A percentile compares a stretch with the other conserved stretches of the same genome.
Conservation (phyloP, 805 yeast genomes). For the Jamesozyma jinghongensis region DNA sequence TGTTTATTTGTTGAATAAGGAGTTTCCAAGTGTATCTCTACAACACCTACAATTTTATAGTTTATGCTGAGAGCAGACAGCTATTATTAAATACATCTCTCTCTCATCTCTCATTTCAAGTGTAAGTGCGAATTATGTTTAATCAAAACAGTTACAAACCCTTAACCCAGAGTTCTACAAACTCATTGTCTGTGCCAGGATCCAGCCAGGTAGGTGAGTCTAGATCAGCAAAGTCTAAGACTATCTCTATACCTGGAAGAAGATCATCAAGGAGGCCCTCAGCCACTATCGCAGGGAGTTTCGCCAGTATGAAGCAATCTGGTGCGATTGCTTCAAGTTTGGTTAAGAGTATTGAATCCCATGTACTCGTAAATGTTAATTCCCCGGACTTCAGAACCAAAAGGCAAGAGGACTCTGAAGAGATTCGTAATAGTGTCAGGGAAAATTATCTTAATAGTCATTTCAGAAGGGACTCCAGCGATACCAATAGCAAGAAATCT, state of each 20-base stretch:
- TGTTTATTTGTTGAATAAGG: too few relatives aligned
- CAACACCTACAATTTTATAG: too few relatives aligned
- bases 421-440: conserved; percentile 26
- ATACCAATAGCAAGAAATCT: not conserved
- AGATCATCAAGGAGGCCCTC: not conserved
- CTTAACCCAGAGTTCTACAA: not conserved
- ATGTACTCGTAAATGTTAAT: conserved; percentile 20
- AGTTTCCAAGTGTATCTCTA: too few relatives aligned
- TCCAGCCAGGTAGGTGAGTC: too few relatives aligned
- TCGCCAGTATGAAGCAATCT: conserved; percentile 3
- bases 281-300: not conserved
- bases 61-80: too few relatives aligned
- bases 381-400: conserved; percentile 28
- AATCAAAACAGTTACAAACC: not conserved
- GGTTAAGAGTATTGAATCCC: conserved; percentile 9
- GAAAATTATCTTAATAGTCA: conserved; percentile 21
- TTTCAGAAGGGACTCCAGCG: conserved; percentile 3
- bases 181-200: not conserved
- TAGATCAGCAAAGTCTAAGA: too few relatives aligned
- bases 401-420: conserved; percentile 20
- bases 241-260: conserved; percentile 1
- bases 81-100: too few relatives aligned
- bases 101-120: too few relatives aligned
- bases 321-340: not conserved
- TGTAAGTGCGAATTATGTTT: not conserved